Percentiles rank a stretch among this genome's conserved stretches.
Conservation (phyloP, 345 rosid genomes). For the Boechera divaricarpa region DNA sequence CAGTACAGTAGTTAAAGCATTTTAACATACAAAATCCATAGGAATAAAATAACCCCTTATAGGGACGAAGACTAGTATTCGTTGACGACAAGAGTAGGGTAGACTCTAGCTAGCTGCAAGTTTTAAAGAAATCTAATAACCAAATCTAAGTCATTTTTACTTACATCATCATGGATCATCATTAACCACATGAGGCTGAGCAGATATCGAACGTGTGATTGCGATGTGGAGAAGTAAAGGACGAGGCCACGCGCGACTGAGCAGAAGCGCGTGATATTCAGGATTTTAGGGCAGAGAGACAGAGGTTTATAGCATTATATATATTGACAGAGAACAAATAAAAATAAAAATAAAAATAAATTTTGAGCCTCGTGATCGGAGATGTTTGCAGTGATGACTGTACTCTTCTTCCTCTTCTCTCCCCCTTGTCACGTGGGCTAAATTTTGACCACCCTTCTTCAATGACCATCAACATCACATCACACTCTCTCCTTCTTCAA, state of each 20-base stretch:
- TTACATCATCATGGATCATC: conserved; percentile 50
- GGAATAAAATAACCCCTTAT: conserved; percentile 5
- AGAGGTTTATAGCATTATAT: conserved; percentile 34
- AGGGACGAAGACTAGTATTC: conserved; percentile 40
- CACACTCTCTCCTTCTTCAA: conserved; percentile 27
- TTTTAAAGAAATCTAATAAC: conserved; percentile 40
- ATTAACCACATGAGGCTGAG: conserved; percentile 48
- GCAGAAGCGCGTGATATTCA: conserved; percentile 42
- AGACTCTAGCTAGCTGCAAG: conserved; percentile 35
- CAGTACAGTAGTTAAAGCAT: conserved; percentile 1
- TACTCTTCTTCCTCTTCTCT: conserved; percentile 40
- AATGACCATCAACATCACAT: conserved; percentile 46
- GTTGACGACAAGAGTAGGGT: conserved; percentile 47
- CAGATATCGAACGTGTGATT: conserved; percentile 49
- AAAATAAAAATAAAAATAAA: conserved; percentile 13
- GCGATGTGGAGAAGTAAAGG: conserved; percentile 39
- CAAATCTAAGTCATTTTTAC: conserved; percentile 42
- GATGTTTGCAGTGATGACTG: conserved; percentile 48
- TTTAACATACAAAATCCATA: conserved; percentile 23
- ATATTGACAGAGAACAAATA: conserved; percentile 27
- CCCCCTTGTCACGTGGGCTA: conserved; percentile 51
- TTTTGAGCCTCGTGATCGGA: conserved; percentile 49
- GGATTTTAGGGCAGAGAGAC: conserved; percentile 46
- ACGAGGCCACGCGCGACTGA: conserved; percentile 35
- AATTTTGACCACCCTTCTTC: conserved; percentile 46